phyloP scores from a whole-genome alignment of 164 flowering plant genomes.

The Nymphaea colorata region DNA sequence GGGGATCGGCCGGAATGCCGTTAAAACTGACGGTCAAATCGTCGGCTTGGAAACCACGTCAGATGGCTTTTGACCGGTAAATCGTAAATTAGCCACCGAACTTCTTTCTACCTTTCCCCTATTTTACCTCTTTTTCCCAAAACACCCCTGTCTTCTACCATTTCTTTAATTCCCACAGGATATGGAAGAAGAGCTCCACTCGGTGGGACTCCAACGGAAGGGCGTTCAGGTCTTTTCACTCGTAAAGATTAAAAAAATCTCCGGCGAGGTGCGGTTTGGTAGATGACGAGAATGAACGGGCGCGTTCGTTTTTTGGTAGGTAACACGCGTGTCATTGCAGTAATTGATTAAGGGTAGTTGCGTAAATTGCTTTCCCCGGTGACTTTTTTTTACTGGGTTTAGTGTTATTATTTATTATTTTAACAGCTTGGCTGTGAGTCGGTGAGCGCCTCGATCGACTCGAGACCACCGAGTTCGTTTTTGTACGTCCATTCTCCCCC shows the following conservation, averaged over 20 bases:
- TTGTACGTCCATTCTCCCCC: neutral
- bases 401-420: too few species aligned
- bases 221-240: too few species aligned
- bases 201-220: too few species aligned
- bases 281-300: too few species aligned
- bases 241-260: too few species aligned
- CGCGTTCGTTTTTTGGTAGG: too few species aligned
- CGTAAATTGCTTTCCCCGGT: neutral
- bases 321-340: neutral
- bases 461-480: neutral
- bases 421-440: neutral
- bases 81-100: neutral
- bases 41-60: constrained; percentile 10
- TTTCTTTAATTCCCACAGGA: too few species aligned
- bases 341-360: neutral
- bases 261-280: too few species aligned
- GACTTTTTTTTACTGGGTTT: neutral
- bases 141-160: neutral
- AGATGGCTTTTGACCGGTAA: constrained; percentile 7
- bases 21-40: constrained; percentile 23
- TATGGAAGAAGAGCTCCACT: too few species aligned
- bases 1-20: constrained; percentile 23
- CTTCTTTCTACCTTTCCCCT: neutral
- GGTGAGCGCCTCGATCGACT: neutral
- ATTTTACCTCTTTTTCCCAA: neutral